Conservation (phyloP, 805 yeast species). For the Metschnikowia cerradonensis region DNA sequence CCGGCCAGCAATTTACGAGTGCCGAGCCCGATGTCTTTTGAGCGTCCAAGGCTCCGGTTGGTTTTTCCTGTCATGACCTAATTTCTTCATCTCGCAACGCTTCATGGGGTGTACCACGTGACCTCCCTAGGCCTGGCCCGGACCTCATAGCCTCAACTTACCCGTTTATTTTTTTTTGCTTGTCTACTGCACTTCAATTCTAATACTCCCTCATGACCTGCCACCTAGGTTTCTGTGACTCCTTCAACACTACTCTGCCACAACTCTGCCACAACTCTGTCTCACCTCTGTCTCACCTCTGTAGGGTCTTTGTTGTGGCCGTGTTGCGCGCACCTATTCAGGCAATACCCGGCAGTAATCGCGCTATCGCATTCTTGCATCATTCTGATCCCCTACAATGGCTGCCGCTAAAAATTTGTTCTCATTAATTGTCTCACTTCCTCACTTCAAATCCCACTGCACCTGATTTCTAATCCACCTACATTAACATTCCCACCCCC, state of each 20-base stretch:
- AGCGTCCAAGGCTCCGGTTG: neutral
- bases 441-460: conserved; percentile 2
- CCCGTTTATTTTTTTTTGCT: no score
- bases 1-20: neutral
- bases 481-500: neutral
- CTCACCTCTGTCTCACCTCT: no score
- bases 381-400: conserved; percentile 3
- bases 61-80: no score
- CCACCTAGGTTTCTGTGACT: neutral
- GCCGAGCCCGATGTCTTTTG: neutral
- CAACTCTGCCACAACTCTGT: no score
- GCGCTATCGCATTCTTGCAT: conserved; percentile 1
- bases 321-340: neutral
- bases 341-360: neutral
- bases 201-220: no score
- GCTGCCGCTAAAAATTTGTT: conserved; percentile 4
- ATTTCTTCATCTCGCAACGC: no score
- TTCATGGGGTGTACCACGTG: no score
- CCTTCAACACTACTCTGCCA: neutral
- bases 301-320: neutral
- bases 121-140: no score
- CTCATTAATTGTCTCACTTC: conserved; percentile 4
- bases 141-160: no score
- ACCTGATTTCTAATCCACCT: neutral
- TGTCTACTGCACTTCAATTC: no score